Percentiles rank a stretch among this genome's conserved stretches.
Evolutionary conservation across 78 protist species (phyloP).

Genomic region (Dictyostelium firmibasis): DNA sequence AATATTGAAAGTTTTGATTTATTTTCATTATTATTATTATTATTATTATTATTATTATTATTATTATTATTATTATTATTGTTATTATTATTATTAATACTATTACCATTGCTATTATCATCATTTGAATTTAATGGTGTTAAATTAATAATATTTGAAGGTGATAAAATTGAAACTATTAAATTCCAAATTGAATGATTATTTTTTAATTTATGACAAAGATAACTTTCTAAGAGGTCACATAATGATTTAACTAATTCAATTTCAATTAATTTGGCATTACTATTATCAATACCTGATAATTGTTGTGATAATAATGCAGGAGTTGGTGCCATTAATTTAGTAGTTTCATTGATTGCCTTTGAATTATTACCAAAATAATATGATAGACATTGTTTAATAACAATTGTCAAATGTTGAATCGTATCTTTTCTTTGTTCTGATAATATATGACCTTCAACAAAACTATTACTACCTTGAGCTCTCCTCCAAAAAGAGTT

Average conservation of each 20-base stretch:
- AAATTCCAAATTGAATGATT: not conserved
- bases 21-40: not conserved
- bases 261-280: not conserved
- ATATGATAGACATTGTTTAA: not conserved
- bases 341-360: not conserved
- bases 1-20: not conserved
- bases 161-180: not conserved
- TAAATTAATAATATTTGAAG: not conserved
- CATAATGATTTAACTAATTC: not conserved
- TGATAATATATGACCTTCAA: not conserved
- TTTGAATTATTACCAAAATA: constrained; percentile 4
- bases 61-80: not conserved
- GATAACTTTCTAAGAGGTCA: not conserved
- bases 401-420: not conserved
- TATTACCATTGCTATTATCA: not conserved
- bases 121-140: not conserved
- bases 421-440: constrained; percentile 13
- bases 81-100: not conserved
- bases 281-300: not conserved
- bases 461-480: not conserved
- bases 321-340: not conserved
- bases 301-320: not conserved
- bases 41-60: not conserved
- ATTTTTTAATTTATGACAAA: not conserved
- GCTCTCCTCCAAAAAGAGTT: constrained; percentile 38